Evolutionary conservation across 345 rosid genomes (phyloP).

Genomic region (Arabis alpina): DNA sequence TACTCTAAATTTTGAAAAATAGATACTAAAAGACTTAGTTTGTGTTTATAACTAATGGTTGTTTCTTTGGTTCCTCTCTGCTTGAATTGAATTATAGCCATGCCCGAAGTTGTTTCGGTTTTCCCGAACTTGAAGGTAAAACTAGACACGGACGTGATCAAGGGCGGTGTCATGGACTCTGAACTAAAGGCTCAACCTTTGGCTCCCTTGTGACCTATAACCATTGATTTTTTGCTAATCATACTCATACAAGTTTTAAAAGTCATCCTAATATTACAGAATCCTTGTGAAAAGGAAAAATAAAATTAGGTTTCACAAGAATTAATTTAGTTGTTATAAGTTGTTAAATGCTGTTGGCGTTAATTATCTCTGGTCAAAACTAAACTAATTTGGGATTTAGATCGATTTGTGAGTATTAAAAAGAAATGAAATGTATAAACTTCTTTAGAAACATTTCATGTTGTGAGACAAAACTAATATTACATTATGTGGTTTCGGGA

Average conservation of each 20-base stretch:
- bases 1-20: not conserved
- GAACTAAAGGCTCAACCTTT: conserved; percentile 10
- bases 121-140: not conserved
- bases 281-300: too few species aligned
- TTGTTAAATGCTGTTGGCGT: too few species aligned
- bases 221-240: conserved; percentile 15
- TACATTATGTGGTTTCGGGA: too few species aligned
- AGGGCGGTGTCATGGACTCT: not conserved
- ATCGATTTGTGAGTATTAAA: too few species aligned
- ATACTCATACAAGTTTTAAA: not conserved
- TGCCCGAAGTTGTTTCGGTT: conserved; percentile 24
- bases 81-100: conserved; percentile 20
- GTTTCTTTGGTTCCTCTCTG: not conserved
- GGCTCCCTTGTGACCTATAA: conserved; percentile 10
- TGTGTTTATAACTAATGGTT: not conserved
- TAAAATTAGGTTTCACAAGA: too few species aligned
- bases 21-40: not conserved
- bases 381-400: too few species aligned
- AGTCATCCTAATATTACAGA: too few species aligned
- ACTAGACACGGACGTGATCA: not conserved
- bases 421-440: too few species aligned
- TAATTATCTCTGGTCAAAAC: too few species aligned
- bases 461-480: too few species aligned
- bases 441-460: too few species aligned
- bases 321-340: too few species aligned